Evolutionary conservation across 2,329 filamentous ascomycete species (phyloP).

Genomic region (Claviceps pusilla): DNA sequence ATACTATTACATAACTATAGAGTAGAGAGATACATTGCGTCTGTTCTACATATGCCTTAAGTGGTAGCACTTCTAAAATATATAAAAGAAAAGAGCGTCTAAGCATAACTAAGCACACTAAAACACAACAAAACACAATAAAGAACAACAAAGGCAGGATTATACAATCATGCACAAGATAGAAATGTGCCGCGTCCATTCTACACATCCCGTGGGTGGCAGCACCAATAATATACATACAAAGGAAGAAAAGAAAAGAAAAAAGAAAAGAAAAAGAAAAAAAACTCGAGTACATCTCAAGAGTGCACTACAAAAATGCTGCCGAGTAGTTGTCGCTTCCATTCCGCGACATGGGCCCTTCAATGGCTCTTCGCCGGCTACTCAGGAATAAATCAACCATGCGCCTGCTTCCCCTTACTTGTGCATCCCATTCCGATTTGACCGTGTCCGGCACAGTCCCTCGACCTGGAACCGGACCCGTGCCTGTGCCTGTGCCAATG

Average conservation of each 20-base stretch:
- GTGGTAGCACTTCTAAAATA: too few relatives aligned
- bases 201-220: neutral
- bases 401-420: slow-evolving; percentile 29
- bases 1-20: too few relatives aligned
- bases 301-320: slow-evolving; percentile 16
- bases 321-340: slow-evolving; percentile 14
- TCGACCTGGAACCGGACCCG: neutral
- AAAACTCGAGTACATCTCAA: neutral
- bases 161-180: too few relatives aligned
- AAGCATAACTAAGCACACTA: too few relatives aligned
- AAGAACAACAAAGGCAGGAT: too few relatives aligned
- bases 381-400: slow-evolving; percentile 42
- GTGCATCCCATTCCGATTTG: slow-evolving; percentile 14
- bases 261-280: neutral
- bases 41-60: too few relatives aligned
- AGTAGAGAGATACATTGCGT: too few relatives aligned
- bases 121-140: too few relatives aligned
- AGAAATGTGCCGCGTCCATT: neutral
- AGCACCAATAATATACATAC: slow-evolving; percentile 2
- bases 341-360: slow-evolving; percentile 16
- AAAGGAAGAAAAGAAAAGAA: neutral
- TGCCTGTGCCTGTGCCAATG: neutral
- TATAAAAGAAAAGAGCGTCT: too few relatives aligned
- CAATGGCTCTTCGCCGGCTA: slow-evolving; percentile 28
- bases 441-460: neutral